A percentile compares a stretch with the other conserved stretches of the same genome.
phyloP scores from a whole-genome alignment of 1,284 basidiomycete genomes.

The Ustilago lituana region DNA sequence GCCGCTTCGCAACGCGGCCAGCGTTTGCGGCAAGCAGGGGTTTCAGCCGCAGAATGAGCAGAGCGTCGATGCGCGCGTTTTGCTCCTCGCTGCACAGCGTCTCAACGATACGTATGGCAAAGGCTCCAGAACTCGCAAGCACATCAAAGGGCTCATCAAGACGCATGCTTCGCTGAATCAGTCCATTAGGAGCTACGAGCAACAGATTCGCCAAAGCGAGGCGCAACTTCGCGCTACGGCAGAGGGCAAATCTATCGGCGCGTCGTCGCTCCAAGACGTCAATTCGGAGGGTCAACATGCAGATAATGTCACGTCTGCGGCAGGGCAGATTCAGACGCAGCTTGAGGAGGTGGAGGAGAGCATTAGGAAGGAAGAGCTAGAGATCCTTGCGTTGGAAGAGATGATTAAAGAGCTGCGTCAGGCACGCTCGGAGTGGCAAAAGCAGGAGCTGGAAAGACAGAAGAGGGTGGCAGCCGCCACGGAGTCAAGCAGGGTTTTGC shows the following conservation, averaged over 20 bases:
- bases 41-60: constrained; percentile 23
- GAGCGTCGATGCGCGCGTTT: constrained; percentile 24
- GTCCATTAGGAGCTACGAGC: constrained; percentile 40
- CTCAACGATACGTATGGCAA: constrained; percentile 55
- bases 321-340: constrained; percentile 17
- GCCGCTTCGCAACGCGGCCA: constrained; percentile 28
- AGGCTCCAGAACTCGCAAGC: constrained; percentile 59
- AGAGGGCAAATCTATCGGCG: constrained; percentile 15
- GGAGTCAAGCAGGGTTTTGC: constrained; percentile 13
- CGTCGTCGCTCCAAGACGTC: constrained; percentile 1
- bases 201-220: constrained; percentile 42
- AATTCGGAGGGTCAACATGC: constrained; percentile 3
- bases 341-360: constrained; percentile 38
- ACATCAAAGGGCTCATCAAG: constrained; percentile 62
- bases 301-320: constrained; percentile 1
- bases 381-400: constrained; percentile 64
- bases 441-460: constrained; percentile 31
- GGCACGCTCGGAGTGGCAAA: constrained; percentile 24
- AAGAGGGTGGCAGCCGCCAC: constrained; percentile 15
- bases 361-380: constrained; percentile 62
- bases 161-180: constrained; percentile 44
- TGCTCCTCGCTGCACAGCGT: constrained; percentile 54
- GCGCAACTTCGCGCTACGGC: constrained; percentile 25
- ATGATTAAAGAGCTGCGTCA: constrained; percentile 56
- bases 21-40: constrained; percentile 14